phyloP scores from a whole-genome alignment of 345 rosid genomes.

The Heritiera littoralis region DNA sequence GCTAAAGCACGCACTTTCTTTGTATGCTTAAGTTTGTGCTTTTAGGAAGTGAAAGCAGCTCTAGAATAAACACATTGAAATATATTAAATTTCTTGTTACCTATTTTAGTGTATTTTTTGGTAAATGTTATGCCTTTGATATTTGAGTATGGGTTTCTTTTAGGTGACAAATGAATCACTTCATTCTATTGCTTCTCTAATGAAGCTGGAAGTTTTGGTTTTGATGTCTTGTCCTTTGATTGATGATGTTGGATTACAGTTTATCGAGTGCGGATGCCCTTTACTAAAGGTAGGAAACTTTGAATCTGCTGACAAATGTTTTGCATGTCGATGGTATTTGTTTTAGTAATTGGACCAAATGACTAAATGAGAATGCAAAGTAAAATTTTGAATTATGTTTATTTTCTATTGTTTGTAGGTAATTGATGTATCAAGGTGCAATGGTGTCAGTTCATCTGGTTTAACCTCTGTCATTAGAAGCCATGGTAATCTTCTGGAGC shows the following conservation, averaged over 20 bases:
- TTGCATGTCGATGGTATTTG: background rate
- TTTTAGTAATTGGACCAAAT: background rate
- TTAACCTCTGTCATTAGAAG: slow-evolving; percentile 51
- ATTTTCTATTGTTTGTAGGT: slow-evolving; percentile 40
- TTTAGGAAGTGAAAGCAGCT: background rate
- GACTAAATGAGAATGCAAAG: background rate
- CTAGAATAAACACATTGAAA: background rate
- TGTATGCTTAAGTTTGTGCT: background rate
- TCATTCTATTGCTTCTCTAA: slow-evolving; percentile 57
- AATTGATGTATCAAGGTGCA: slow-evolving; percentile 80
- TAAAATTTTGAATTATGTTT: slow-evolving; percentile 5
- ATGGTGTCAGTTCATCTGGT: slow-evolving; percentile 55
- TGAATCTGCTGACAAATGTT: background rate
- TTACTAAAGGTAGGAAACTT: slow-evolving; percentile 53
- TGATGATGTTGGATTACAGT: slow-evolving; percentile 63
- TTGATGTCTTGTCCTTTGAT: slow-evolving; percentile 64
- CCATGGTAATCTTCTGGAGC: slow-evolving; percentile 55
- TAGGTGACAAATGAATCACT: slow-evolving; percentile 79
- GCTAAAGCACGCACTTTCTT: background rate
- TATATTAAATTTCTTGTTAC: background rate
- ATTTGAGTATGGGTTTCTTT: slow-evolving; percentile 24
- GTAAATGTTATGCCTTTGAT: background rate
- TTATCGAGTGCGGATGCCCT: slow-evolving; percentile 65
- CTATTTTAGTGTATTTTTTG: background rate
- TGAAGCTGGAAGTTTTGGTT: slow-evolving; percentile 60